Base-by-base conservation (phyloP, 2,329 filamentous ascomycete genomes). In the Aspergillus flavus region DNA sequence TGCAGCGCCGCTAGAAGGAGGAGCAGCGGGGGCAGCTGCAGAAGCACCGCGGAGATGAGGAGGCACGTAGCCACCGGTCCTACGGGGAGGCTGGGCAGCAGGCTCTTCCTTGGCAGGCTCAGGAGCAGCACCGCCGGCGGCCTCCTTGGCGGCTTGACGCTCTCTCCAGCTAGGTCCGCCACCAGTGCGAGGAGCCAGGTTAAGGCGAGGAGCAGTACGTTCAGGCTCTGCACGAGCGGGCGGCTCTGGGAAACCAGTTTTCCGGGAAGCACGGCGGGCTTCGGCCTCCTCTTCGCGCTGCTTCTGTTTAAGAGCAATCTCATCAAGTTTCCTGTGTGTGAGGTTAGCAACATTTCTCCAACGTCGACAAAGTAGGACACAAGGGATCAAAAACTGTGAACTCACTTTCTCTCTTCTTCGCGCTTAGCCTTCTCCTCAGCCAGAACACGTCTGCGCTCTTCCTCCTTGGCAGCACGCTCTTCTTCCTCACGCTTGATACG, bases 271-370 rank as follows among this genome's bases (percentile, higher is more conserved):
- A 77, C 86, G 87, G 71, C 91, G 88, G 69, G 90, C 91, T 79
- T 94, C 88, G 19, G 93, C 94, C 78, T 97, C 94, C 72, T 95
- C 93, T 78, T 96, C 94, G 77, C 92, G 89, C 75, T 93, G 87
- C 71, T 87, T 88, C 80, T 97, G 94, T 70, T 81, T 82, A 63
- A 82, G 81, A 52, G 87, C 87, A 56, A 83, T 81, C 69, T 89
- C 88, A 74, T 89, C 88, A 66, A 87, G 82, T 77, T 85, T 86
- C 71, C 86, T 89, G 64, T 66, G 64, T 56, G 69, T 61, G 23
- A 64, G 65, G 72, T 83, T 76, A 83, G 75, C 68, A 64, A 66
- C 52, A 55, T n/a, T 36, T 55, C 32, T n/a, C 12, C 14, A 4
- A 23, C 11, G 2, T 26, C 11, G 30, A 53, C 11, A 21, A n/a